A percentile compares a stretch with the other conserved stretches of the same genome.
Evolutionary conservation across 2,329 filamentous ascomycete species (phyloP).

Genomic region (Bisporella sp.): DNA sequence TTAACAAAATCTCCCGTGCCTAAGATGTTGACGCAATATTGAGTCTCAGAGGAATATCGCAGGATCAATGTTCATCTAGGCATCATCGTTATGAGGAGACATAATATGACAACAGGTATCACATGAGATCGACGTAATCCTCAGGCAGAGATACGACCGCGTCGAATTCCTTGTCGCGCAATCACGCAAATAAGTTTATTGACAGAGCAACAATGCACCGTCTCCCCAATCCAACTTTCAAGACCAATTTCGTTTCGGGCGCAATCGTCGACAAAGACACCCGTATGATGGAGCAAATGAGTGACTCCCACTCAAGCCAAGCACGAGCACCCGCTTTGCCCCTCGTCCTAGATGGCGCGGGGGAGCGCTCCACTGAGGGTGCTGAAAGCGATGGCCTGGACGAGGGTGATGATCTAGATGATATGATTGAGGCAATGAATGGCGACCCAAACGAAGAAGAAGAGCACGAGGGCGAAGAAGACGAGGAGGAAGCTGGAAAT

Average conservation of each 20-base stretch:
- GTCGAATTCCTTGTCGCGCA: no score
- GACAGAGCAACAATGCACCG: background rate
- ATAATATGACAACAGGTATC: no score
- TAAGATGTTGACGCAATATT: no score
- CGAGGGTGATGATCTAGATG: slow-evolving; percentile 3
- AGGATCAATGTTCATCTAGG: no score
- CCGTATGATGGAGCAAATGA: background rate
- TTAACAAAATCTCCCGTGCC: no score
- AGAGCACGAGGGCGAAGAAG: slow-evolving; percentile 6
- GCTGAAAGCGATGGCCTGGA: background rate
- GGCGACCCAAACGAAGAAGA: slow-evolving; percentile 9
- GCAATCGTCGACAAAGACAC: slow-evolving; percentile 1
- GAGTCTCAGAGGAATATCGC: no score
- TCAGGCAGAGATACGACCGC: no score
- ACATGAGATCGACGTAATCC: no score
- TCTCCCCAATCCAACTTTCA: background rate
- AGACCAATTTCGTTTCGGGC: background rate
- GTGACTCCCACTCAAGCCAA: background rate
- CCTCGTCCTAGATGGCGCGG: background rate
- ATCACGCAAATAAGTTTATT: no score
- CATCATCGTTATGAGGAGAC: no score
- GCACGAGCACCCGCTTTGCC: background rate
- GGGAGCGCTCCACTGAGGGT: background rate
- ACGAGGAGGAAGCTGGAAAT: slow-evolving; percentile 6
- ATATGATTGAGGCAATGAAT: slow-evolving; percentile 1